Evolutionary conservation across 2,329 filamentous ascomycete species (phyloP), one percentile per base, ranked within the genome.

Genomic region (Bipolaris cookei): DNA sequence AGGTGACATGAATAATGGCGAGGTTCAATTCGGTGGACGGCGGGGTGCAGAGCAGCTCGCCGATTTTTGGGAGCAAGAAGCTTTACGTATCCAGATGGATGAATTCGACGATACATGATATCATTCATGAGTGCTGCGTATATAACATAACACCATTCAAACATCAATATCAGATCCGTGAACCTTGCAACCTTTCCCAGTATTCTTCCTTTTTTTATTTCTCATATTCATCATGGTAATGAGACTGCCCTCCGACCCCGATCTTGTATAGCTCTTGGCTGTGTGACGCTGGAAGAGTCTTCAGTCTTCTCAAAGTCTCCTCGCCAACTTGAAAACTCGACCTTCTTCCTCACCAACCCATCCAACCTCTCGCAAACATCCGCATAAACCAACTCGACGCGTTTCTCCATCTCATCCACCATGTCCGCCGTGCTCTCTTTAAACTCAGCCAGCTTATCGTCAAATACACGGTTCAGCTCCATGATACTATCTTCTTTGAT

Each of bases 1-100:
- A 43, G 93, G 93, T 0, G 92, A 97, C 65, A 64, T 71, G 61
- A 83, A 79, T 1, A 72, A 81, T 68, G 74, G 77, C 58, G 70
- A 76, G 10, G 71, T 78, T 14, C 74, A 71, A n/a, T 81, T 81
- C 59, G 76, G 67, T 8, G 80, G 80, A 23, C 67, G 68, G 7
- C 66, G 80, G 32, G 75, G 75, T 51, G 81, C 77, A 57, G 80
- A 81, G 65, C 75, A 78, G 54, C 63, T 76, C 30, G 79, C 78
- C 1, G 69, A 72, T 0, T 74, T 74, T 25, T 74, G 70, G 68
- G 73, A 74, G 41, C 59, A 70, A 34, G 77, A 66, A 68, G 76
- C 74, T n/a, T 63, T 68, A 61, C 64, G 66, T 21, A 73, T 71
- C 28, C 73, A 73, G 52, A 50, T 50, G 47, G 35, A 32, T 6